phyloP scores from a whole-genome alignment of 768 basidiomycete genomes.

The Mycena haematopus region DNA sequence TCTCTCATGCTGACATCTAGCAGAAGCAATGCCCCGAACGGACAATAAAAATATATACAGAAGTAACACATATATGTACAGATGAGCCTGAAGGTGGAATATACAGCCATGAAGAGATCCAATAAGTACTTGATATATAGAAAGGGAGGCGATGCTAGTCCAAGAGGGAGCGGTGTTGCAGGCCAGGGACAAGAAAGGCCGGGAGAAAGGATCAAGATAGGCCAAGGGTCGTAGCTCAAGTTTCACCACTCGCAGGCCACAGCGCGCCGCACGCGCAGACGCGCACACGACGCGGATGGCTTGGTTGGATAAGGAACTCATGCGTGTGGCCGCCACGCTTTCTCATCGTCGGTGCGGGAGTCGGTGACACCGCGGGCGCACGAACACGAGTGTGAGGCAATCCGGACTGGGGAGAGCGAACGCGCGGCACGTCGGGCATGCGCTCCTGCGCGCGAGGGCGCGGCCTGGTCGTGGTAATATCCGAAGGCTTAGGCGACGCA shows the following conservation, averaged over 20 bases:
- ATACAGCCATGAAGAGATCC: no score
- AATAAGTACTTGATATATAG: no score
- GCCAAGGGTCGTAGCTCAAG: not conserved
- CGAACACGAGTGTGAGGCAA: conserved; percentile 2
- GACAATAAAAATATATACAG: no score
- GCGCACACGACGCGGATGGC: not conserved
- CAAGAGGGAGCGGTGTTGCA: no score
- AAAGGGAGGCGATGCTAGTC: no score
- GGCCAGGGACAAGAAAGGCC: not conserved
- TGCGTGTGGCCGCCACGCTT: conserved; percentile 5
- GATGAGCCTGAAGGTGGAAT: no score
- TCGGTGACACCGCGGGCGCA: conserved; percentile 4
- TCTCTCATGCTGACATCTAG: no score
- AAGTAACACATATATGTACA: no score
- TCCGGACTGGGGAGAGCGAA: conserved; percentile 1
- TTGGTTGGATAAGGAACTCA: conserved; percentile 5
- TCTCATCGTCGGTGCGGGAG: not conserved
- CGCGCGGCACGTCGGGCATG: not conserved
- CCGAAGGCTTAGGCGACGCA: conserved; percentile 6
- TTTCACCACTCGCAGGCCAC: not conserved
- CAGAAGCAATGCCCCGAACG: no score
- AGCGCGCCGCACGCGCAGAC: conserved; percentile 17
- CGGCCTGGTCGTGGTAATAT: conserved; percentile 5
- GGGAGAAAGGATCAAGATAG: not conserved
- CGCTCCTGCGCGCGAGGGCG: not conserved